Conservation (phyloP, 1,284 basidiomycete genomes). For the Tilletia caries region DNA sequence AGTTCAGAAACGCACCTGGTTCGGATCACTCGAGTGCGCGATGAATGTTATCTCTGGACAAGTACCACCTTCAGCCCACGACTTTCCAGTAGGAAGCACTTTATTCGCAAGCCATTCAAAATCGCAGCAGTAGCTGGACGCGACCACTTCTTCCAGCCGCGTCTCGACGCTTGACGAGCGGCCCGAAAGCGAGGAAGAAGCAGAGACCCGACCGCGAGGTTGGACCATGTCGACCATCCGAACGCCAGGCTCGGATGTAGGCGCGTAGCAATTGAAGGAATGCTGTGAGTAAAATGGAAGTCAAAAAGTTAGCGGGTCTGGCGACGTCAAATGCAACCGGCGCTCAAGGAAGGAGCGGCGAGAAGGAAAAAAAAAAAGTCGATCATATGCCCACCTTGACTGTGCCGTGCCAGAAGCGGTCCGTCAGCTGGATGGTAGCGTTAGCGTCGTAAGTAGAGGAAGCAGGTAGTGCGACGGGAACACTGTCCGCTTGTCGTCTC, state of each 20-base stretch:
- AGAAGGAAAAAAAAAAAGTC: no score
- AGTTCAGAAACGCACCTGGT: background rate
- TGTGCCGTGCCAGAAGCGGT: constrained; percentile 43
- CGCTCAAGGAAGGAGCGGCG: no score
- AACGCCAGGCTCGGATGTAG: constrained; percentile 17
- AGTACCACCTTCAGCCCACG: constrained; percentile 1
- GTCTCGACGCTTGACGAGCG: background rate
- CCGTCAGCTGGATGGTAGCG: constrained; percentile 18
- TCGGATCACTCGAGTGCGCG: background rate
- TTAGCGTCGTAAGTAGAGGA: background rate
- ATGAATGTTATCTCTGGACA: constrained; percentile 6
- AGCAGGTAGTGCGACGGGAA: background rate
- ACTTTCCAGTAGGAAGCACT: background rate
- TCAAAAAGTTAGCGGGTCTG: no score
- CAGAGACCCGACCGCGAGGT: constrained; percentile 25
- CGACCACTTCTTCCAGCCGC: constrained; percentile 30
- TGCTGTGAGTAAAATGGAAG: constrained; percentile 22
- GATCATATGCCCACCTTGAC: constrained; percentile 32
- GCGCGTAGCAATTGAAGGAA: constrained; percentile 36
- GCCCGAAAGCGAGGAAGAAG: background rate
- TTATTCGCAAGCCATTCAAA: constrained; percentile 41
- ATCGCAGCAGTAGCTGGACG: constrained; percentile 42
- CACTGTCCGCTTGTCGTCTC: background rate
- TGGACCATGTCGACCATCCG: constrained; percentile 35
- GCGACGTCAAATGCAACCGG: no score